These are phyloP conservation scores for Alternaria viburni DNA, from an alignment of 2,329 filamentous ascomycete genomes.

Conservation along the genomic window DNA sequence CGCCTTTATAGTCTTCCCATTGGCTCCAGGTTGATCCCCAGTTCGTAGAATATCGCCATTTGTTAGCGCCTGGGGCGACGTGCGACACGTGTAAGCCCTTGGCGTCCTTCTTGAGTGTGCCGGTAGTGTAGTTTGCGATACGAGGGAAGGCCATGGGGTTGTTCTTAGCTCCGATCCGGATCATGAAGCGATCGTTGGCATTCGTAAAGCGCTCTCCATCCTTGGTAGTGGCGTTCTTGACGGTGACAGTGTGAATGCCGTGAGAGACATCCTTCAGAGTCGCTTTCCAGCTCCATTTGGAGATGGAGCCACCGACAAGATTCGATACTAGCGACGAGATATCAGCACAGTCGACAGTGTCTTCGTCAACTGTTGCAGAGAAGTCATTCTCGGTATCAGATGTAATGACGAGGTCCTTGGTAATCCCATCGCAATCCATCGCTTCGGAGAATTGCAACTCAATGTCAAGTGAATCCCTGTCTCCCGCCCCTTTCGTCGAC, in stretches of 20 bases:
- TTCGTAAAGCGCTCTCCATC: conserved; percentile 55
- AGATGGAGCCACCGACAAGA: background rate
- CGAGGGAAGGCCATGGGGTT: conserved; percentile 51
- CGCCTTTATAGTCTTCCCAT: background rate
- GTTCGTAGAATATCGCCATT: background rate
- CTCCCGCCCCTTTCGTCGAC: conserved; percentile 55
- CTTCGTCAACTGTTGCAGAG: background rate
- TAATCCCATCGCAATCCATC: background rate
- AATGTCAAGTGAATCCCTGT: background rate
- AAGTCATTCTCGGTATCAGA: background rate
- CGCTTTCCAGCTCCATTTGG: conserved; percentile 54
- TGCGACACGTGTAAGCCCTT: background rate
- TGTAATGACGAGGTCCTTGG: background rate
- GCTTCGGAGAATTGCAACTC: background rate
- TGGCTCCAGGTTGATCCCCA: background rate
- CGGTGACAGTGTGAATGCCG: conserved; percentile 64
- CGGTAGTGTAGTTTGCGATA: background rate
- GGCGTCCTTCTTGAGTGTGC: background rate
- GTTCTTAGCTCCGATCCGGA: conserved; percentile 63
- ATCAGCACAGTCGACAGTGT: background rate
- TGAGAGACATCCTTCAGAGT: conserved; percentile 64
- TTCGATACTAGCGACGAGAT: background rate
- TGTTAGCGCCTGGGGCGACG: background rate
- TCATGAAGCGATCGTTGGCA: conserved; percentile 65
- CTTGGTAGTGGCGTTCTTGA: conserved; percentile 60